Percentiles rank a stretch among this genome's conserved stretches.
Evolutionary conservation across 169 alveolate species (phyloP).

Genomic region (Cryptosporidium parvum): DNA sequence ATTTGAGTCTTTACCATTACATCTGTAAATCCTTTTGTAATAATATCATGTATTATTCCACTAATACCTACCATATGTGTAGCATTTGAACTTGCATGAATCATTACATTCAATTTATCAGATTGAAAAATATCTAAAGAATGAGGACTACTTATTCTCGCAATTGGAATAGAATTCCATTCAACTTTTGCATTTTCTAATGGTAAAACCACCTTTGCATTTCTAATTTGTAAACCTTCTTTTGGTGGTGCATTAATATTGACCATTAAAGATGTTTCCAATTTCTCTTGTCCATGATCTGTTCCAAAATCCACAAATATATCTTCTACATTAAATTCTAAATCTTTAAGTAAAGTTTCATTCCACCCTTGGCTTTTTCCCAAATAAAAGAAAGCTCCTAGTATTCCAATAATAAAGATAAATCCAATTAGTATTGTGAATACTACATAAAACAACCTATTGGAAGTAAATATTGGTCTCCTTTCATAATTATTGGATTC

Average conservation of each 20-base stretch:
- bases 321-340: constrained; percentile 50
- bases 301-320: constrained; percentile 24
- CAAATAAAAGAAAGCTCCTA: constrained; percentile 54
- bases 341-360: constrained; percentile 14
- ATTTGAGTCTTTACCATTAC: constrained; percentile 20
- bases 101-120: constrained; percentile 12
- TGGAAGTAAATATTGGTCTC: constrained; percentile 21
- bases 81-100: constrained; percentile 51
- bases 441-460: constrained; percentile 38
- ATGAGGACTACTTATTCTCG: constrained; percentile 34
- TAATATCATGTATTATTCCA: constrained; percentile 60
- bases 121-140: constrained; percentile 58
- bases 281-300: constrained; percentile 29
- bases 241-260: constrained; percentile 37
- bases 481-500: background rate
- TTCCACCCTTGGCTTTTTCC: constrained; percentile 18
- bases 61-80: constrained; percentile 58
- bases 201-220: constrained; percentile 10
- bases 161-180: constrained; percentile 61
- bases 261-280: constrained; percentile 33
- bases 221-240: background rate
- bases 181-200: constrained; percentile 34
- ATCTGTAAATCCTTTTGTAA: constrained; percentile 44
- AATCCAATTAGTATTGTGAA: constrained; percentile 17
- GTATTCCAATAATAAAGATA: constrained; percentile 37